Evolutionary conservation across 352 stramenopile species (phyloP), one percentile per base, ranked within the genome.

Genomic region (Pseudoperonospora humuli): DNA sequence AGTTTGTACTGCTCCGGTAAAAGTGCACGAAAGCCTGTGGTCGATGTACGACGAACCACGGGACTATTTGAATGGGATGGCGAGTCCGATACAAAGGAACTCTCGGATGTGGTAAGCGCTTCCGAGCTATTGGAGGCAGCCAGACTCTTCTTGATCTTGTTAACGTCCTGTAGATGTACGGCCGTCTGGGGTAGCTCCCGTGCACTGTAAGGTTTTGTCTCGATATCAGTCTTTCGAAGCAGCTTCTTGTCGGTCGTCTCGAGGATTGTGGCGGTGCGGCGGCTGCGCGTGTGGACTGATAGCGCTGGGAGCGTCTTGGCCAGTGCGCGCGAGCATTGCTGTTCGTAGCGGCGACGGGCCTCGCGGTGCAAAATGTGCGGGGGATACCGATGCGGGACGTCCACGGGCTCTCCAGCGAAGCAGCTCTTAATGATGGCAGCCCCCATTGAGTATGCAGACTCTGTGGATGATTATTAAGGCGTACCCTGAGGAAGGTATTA

Each of bases 1-100:
- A 88, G 61, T 25, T 63, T 44, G 43, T 84, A 88, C 3, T 57
- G 39, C 31, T 61, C 38, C 2, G 65, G 68, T 9, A 80, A 45
- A 10, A 80, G 54, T 2, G 46, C 36, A 5, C 67, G 64, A 53
- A 78, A 78, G 28, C 45, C 45, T 20, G 19, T 31, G 29, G 38
- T 39, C 29, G 34, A 50, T 19, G n/a, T 32, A 25, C 38, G 43
- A 20, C 40, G 18, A 10, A 37, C 39, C 2, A 42, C 25, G 15
- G 45, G 46, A 25, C 51, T 58, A 26, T 26, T 14, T 2, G 28
- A 45, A 19, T 58, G 35, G 7, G 51, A 61, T 14, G 57, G 61
- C 49, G 61, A 70, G 42, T 73, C 64, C 38, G 59, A 52, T 23
- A 60, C 53, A 39, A 76, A 80, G 8, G 65, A 76, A 43, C 55